Evolutionary conservation across 1,284 basidiomycete species (phyloP), one percentile per base, ranked within the genome.

Genomic region (Wolfiporia cocos): DNA sequence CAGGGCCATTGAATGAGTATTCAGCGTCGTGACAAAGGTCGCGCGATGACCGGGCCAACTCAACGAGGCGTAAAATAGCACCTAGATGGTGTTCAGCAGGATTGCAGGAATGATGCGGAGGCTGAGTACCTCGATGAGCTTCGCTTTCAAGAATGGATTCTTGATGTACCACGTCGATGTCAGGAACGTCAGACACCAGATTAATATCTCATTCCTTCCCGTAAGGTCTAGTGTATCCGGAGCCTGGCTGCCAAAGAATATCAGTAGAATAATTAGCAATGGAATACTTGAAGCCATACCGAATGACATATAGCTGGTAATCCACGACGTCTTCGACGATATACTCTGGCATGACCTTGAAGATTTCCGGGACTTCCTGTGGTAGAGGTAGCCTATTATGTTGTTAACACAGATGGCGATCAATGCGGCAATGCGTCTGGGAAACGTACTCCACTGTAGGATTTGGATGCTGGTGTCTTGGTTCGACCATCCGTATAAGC

Each of bases 81-180:
- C 85, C 88, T 95, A n/a, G 11, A 45, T 44, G 14, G 11, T n/a
- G 4, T 15, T 37, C 10, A 28, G 29, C 6, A 17, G 24, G 19
- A n/a, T 15, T 19, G 20, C 10, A 21, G 23, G 14, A 9, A n/a
- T 31, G 20, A 10, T 20, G 10, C 30, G 19, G 28, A 47, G 10
- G 26, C 14, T 15, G 62, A 71, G 36, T 52, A 92, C 91, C 57
- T 95, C 92, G 49, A 97, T 92, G 34, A 99, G 84, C 66, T 99
- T 97, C n/a, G 92, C 84, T 65, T 97, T 98, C 53, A 99, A 65
- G 73, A 96, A 98, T 0, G 96, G 96, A 53, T 99, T 99, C 69
- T 96, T 97, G 70, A 99, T 93, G 62, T 95, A 98, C 79, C 88
- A 91, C 0, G 90, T 91, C 5, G 92, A 96, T 5, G 88, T 86